Conservation (phyloP, 1,284 basidiomycete genomes). For the Retiboletus flavoniger region DNA sequence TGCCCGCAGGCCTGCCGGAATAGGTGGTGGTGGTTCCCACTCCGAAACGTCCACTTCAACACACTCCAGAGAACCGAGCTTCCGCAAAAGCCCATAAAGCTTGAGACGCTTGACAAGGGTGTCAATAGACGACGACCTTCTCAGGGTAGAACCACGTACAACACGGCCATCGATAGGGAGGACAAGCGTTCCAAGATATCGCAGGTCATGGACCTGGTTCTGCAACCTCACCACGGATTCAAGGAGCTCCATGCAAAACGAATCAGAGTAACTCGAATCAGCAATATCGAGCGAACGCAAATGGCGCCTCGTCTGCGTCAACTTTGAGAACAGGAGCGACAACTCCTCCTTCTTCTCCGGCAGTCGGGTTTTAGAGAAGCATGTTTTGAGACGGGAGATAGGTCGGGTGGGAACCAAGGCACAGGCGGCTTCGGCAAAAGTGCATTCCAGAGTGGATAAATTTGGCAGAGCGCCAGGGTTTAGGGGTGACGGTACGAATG, state of each 20-base stretch:
- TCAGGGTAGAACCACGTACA: slow-evolving; percentile 43
- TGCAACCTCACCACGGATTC: slow-evolving; percentile 37
- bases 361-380: slow-evolving; percentile 53
- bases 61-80: slow-evolving; percentile 48
- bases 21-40: slow-evolving; percentile 57
- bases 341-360: slow-evolving; percentile 53
- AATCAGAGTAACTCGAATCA: slow-evolving; percentile 54
- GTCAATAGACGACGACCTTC: slow-evolving; percentile 34
- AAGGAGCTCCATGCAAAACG: slow-evolving; percentile 54
- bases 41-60: slow-evolving; percentile 62
- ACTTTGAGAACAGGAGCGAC: slow-evolving; percentile 43
- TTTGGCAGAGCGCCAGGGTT: slow-evolving; percentile 42
- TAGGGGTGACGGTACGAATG: slow-evolving; percentile 20
- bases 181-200: slow-evolving; percentile 61
- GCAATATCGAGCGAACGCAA: slow-evolving; percentile 57
- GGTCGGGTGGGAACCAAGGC: slow-evolving; percentile 56
- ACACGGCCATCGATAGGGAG: slow-evolving; percentile 37
- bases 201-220: slow-evolving; percentile 41
- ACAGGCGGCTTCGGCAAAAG: slow-evolving; percentile 60
- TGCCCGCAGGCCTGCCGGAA: slow-evolving; percentile 52
- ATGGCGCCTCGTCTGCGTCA: slow-evolving; percentile 43
- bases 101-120: slow-evolving; percentile 48
- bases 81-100: slow-evolving; percentile 59
- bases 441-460: slow-evolving; percentile 58
- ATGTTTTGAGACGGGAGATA: slow-evolving; percentile 62